Base-by-base conservation (phyloP, 148 eudicot genomes). In the Camellia lanceoleosa region DNA sequence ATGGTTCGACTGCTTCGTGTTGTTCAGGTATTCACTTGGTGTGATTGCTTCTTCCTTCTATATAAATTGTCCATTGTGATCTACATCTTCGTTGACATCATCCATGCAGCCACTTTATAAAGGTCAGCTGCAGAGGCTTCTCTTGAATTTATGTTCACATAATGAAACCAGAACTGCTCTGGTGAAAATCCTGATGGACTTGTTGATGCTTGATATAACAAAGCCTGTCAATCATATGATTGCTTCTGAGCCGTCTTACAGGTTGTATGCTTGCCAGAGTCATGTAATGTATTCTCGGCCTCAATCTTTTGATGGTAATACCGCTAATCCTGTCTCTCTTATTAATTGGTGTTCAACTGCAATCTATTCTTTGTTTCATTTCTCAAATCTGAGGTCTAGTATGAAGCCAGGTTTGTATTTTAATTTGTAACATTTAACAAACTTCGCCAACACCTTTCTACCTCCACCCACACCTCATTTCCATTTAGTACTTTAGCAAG, bases 251-350 rank as follows among this genome's bases (percentile, higher is more conserved):
- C 89, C 95, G 49, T 87, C 93, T 74, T 91, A 92, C 79, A 87
- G 98, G 81, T 87, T 97, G n/a, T 97, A 97, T 86, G 98, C 86
- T 60, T 94, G 99, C 79, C 97, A 92, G 87, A 90, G 97, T 85
- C 94, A 97, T 66, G 97, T 91, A 70, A 91, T 88, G 89, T 97
- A 94, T 89, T 91, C 98, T 82, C 98, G 97, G 58, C 94, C 99
- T 71, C 99, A 94, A 77, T 91, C 82, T 76, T 77, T 89, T 82
- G 97, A 97, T 77, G 99, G 99, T 97, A 86, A 81, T 87, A 3
- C 52, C 18, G 61, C 51, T 76, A 60, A 65, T 73, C 12, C 44
- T 30, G 38, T 16, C 52, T 61, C 5, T 64, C 56, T 74, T 14
- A 19, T 63, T 59, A 19, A 16, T 8, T 80, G 44, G 7, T 52